Evolutionary conservation across 2,329 filamentous ascomycete genomes (phyloP), one percentile per base, ranked within the genome.

Genomic region (Aphanoascus verrucosus): DNA sequence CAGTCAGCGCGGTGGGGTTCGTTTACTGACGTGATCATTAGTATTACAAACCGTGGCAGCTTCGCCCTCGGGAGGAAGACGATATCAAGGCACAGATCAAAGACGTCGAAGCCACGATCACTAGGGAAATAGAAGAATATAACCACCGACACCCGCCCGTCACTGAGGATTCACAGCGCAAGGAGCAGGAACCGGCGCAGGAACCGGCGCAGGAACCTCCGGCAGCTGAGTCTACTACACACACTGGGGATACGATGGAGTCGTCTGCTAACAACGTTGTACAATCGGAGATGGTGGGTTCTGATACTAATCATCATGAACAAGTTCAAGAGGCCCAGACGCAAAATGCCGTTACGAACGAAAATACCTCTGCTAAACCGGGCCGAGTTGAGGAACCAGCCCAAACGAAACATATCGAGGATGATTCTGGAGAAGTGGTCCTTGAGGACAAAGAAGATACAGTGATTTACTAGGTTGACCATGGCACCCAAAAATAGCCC

Each of bases 361-460:
- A 63, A 58, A 59, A 66, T 57, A 60, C 63, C 63, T 65, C 68
- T 57, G 60, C 69, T 68, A 66, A 71, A 67, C 67, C 73, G 62
- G 60, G 63, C 51, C 57, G 63, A 56, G 52, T 58, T 60, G 53
- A 56, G 54, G 64, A 64, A 55, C 58, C 53, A 56, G 58, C 64
- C 35, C 54, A 74, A 69, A 67, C 69, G 58, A 72, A 70, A 63
- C 63, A 75, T 55, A 65, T 78, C 60, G 77, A 85, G 56, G 85
- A 90, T 62, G 83, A 88, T 57, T 77, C 79, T 49, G 85, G 82
- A 51, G 86, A 90, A 63, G 83, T 91, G 54, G 77, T 94, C 59
- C 82, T 93, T 52, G 86, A 88, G 67, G 86, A 85, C 52, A 87
- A 88, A 56, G 89, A 96, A 72, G 89, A 95, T 63, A 89, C 85